A percentile compares a stretch with the other conserved stretches of the same genome.
Evolutionary conservation across 1,139 yeast species (phyloP).

Genomic region (Pichia kudriavzevii): DNA sequence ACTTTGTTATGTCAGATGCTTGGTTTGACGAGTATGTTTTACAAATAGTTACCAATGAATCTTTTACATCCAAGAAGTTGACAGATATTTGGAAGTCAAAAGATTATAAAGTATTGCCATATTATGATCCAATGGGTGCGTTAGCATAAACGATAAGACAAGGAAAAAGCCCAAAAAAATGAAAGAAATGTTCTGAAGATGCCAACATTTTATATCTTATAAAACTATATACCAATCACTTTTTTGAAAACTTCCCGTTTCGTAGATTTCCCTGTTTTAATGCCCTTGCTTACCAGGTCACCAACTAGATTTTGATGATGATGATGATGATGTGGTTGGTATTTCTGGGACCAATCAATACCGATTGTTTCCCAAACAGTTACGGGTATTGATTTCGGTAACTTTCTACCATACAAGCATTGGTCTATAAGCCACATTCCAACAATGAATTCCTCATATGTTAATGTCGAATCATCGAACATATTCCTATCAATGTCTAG

Average conservation of each 20-base stretch:
- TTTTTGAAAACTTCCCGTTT: constrained; percentile 13
- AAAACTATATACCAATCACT: constrained; percentile 11
- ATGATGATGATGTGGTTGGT: too few species aligned
- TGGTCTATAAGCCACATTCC: constrained; percentile 98
- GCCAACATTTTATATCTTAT: neutral
- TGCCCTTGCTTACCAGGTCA: constrained; percentile 5
- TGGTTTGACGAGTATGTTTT: constrained; percentile 64
- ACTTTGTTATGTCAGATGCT: constrained; percentile 54
- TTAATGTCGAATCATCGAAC: constrained; percentile 60
- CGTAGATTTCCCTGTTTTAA: constrained; percentile 1
- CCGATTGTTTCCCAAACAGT: constrained; percentile 45
- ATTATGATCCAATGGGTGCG: constrained; percentile 63
- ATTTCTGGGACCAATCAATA: constrained; percentile 9
- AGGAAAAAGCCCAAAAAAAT: too few species aligned
- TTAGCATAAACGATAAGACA: constrained; percentile 34
- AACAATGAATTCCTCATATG: constrained; percentile 74
- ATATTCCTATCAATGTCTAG: constrained; percentile 4
- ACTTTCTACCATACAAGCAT: constrained; percentile 85
- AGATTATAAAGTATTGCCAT: constrained; percentile 48
- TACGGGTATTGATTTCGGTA: constrained; percentile 57
- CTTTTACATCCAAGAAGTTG: constrained; percentile 38
- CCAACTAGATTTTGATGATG: constrained; percentile 5
- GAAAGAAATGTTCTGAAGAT: too few species aligned
- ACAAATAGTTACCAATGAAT: constrained; percentile 52
- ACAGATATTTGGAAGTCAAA: constrained; percentile 44